Evolutionary conservation across 1,284 basidiomycete species (phyloP).

Genomic region (Porphyrellus sp.): DNA sequence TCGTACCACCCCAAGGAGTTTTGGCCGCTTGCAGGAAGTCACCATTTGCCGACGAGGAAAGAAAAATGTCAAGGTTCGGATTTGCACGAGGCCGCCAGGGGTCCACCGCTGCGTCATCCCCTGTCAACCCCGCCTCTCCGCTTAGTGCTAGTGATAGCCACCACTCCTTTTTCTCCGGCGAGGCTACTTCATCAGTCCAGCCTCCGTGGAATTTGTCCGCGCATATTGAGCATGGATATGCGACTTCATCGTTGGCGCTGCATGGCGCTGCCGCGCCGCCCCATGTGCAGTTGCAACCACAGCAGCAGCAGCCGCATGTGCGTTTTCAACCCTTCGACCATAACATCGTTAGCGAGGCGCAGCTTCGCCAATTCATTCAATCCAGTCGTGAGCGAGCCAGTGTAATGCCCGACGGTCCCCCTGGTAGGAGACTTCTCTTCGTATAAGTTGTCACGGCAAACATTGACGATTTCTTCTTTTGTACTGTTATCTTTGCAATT

Average conservation of each 20-base stretch:
- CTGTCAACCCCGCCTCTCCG: conserved; percentile 56
- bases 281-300: conserved; percentile 30
- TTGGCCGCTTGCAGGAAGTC: conserved; percentile 26
- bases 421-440: conserved; percentile 51
- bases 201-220: conserved; percentile 48
- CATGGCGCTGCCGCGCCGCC: conserved; percentile 42
- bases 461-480: conserved; percentile 37
- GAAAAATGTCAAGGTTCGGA: conserved; percentile 78
- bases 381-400: conserved; percentile 57
- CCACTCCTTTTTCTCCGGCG: conserved; percentile 45
- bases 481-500: conserved; percentile 22
- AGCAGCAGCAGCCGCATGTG: conserved; percentile 37
- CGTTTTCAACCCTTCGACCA: conserved; percentile 59
- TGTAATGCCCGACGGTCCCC: conserved; percentile 34
- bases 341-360: conserved; percentile 60
- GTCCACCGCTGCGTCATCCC: conserved; percentile 56
- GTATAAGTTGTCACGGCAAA: conserved; percentile 34
- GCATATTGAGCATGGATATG: conserved; percentile 45
- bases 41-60: conserved; percentile 52
- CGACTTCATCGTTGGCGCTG: conserved; percentile 47
- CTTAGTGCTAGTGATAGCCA: conserved; percentile 51
- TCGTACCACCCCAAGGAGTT: conserved; percentile 15
- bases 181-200: conserved; percentile 38
- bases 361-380: conserved; percentile 70
- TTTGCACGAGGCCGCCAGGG: conserved; percentile 75